Percentiles rank a stretch among this genome's conserved stretches.
Conservation (phyloP, 768 basidiomycete genomes). For the Tubosaeta sp. region DNA sequence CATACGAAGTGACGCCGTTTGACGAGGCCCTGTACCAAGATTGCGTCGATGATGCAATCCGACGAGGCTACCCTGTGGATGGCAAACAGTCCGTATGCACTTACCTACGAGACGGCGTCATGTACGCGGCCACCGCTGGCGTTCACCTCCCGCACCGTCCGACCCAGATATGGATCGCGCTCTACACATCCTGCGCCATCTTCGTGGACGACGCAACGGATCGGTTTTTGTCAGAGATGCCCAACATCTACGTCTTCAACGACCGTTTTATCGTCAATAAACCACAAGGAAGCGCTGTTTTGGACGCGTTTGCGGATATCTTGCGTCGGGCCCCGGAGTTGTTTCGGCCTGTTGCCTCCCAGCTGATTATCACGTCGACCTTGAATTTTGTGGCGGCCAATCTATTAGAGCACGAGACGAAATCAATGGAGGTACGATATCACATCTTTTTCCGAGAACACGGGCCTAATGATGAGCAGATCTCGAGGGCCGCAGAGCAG, state of each 20-base stretch:
- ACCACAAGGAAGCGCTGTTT: constrained; percentile 27
- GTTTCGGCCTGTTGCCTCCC: constrained; percentile 28
- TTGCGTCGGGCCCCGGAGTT: constrained; percentile 27
- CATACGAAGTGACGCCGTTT: constrained; percentile 10
- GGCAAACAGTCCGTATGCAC: constrained; percentile 21
- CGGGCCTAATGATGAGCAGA: constrained; percentile 6
- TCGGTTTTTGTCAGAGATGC: constrained; percentile 17
- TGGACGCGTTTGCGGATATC: constrained; percentile 34
- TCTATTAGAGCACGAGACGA: constrained; percentile 31
- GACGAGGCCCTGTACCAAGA: constrained; percentile 17
- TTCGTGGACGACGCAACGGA: constrained; percentile 35
- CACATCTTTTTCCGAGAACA: background rate
- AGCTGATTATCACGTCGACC: constrained; percentile 34
- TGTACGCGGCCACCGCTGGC: constrained; percentile 24
- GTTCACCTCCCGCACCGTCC: constrained; percentile 24
- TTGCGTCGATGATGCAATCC: constrained; percentile 20
- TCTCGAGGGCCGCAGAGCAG: constrained; percentile 19
- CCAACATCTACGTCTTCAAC: constrained; percentile 32
- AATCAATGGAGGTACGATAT: constrained; percentile 23
- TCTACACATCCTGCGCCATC: constrained; percentile 38
- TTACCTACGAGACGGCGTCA: constrained; percentile 31
- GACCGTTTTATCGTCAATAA: constrained; percentile 26
- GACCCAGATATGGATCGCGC: constrained; percentile 29
- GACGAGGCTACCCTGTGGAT: constrained; percentile 26
- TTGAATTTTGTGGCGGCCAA: constrained; percentile 34